Evolutionary conservation across 1,284 basidiomycete genomes (phyloP).

Genomic region (Rhodotorula sp.): DNA sequence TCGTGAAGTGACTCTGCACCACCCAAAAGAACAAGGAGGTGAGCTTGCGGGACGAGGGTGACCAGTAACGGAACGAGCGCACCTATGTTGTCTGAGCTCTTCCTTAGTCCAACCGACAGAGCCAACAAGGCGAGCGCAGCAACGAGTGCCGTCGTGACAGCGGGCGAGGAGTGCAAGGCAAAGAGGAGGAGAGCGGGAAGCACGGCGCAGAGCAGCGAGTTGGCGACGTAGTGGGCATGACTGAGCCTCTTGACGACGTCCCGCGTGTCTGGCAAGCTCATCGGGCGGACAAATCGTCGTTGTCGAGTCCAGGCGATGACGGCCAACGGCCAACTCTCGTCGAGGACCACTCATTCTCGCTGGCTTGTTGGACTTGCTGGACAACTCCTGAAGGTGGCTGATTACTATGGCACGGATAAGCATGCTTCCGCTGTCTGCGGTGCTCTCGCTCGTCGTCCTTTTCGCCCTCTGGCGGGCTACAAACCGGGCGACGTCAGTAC

Average conservation of each 20-base stretch:
- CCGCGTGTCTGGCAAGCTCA: neutral
- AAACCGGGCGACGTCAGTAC: neutral
- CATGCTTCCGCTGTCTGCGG: neutral
- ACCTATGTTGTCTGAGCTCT: conserved; percentile 6
- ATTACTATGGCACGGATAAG: neutral
- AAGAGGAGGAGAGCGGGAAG: conserved; percentile 22
- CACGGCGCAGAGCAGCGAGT: conserved; percentile 24
- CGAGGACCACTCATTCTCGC: neutral
- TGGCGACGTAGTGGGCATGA: conserved; percentile 33
- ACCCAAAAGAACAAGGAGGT: neutral
- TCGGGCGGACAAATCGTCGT: neutral
- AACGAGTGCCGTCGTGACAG: neutral
- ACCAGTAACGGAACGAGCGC: neutral
- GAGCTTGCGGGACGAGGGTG: too few species aligned
- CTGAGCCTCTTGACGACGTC: conserved; percentile 5
- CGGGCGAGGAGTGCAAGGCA: neutral
- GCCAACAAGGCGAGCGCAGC: conserved; percentile 10
- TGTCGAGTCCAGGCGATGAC: too few species aligned
- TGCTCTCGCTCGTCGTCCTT: conserved; percentile 3
- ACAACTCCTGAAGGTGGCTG: neutral
- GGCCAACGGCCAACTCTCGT: neutral
- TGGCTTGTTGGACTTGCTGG: neutral
- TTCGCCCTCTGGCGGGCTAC: neutral
- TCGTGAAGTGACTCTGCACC: conserved; percentile 20
- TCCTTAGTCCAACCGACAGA: conserved; percentile 1